These are phyloP conservation scores for Pyrenophora graminea DNA, from an alignment of 2,329 filamentous ascomycete genomes.

Conservation along the genomic window DNA sequence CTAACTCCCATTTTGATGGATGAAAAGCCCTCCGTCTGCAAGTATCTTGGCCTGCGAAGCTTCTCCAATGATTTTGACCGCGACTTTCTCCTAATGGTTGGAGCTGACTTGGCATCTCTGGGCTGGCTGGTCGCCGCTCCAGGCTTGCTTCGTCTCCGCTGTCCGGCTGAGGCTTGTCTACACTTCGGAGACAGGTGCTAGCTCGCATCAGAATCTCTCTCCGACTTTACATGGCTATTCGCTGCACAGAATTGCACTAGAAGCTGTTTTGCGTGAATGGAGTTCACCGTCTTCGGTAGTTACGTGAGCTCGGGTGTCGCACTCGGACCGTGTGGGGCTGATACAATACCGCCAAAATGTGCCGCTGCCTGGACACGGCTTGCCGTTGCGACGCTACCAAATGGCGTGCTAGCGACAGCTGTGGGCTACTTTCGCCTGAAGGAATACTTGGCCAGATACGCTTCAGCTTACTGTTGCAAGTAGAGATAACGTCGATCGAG, in stretches of 20 bases:
- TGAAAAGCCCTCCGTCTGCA: constrained; percentile 24
- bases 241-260: background rate
- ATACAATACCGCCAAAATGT: background rate
- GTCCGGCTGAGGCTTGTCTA: constrained; percentile 36
- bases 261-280: constrained; percentile 3
- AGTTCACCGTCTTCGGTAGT: constrained; percentile 4
- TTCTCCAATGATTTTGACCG: constrained; percentile 33
- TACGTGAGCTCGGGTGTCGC: constrained; percentile 13
- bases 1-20: constrained; percentile 6
- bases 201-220: constrained; percentile 3
- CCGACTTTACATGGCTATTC: background rate
- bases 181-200: constrained; percentile 14
- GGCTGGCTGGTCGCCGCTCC: constrained; percentile 27
- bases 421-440: constrained; percentile 6
- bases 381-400: constrained; percentile 19
- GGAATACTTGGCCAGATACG: constrained; percentile 16
- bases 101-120: constrained; percentile 35
- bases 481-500: constrained; percentile 14
- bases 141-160: constrained; percentile 24
- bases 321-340: constrained; percentile 1
- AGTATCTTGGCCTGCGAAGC: constrained; percentile 29
- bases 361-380: constrained; percentile 4
- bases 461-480: constrained; percentile 10
- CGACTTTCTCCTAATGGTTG: constrained; percentile 14
- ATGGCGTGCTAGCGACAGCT: constrained; percentile 17